Conservation (phyloP, 805 yeast genomes). For the Saccharomycopsis olivae region DNA sequence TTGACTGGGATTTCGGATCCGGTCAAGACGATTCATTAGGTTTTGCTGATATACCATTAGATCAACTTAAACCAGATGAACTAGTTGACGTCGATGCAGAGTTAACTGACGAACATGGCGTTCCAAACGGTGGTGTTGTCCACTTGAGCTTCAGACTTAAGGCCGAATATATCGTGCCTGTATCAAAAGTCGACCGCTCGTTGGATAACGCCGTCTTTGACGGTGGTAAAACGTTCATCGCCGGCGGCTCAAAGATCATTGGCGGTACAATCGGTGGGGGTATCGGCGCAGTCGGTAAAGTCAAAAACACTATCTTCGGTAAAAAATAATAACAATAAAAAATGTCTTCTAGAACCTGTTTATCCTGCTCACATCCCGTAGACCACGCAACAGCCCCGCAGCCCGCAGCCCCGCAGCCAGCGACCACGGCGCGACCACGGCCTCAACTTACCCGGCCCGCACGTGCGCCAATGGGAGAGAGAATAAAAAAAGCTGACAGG, state of each 20-base stretch:
- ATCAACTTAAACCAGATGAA: slow-evolving; percentile 48
- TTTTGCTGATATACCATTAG: slow-evolving; percentile 42
- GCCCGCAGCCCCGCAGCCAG: too few species aligned
- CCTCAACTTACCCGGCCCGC: too few species aligned
- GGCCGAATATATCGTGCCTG: slow-evolving; percentile 56
- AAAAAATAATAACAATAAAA: too few species aligned
- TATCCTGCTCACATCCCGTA: too few species aligned
- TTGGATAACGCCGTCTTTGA: slow-evolving; percentile 30
- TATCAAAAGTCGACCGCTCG: slow-evolving; percentile 23
- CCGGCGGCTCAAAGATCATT: slow-evolving; percentile 35
- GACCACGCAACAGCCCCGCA: too few species aligned
- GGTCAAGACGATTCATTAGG: slow-evolving; percentile 80
- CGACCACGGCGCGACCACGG: too few species aligned
- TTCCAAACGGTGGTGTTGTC: slow-evolving; percentile 42
- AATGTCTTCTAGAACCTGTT: too few species aligned
- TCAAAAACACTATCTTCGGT: slow-evolving; percentile 33
- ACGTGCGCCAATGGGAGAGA: too few species aligned
- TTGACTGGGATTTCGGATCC: slow-evolving; percentile 93
- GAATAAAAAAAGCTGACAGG: too few species aligned
- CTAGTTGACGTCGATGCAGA: slow-evolving; percentile 41
- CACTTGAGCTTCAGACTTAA: slow-evolving; percentile 50
- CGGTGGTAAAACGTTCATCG: slow-evolving; percentile 40
- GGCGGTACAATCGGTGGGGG: slow-evolving; percentile 31
- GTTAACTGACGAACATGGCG: slow-evolving; percentile 32
- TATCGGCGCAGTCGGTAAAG: slow-evolving; percentile 29